Evolutionary conservation across 75 land plant species (phyloP).

Genomic region (Pseudotsuga menziesii): DNA sequence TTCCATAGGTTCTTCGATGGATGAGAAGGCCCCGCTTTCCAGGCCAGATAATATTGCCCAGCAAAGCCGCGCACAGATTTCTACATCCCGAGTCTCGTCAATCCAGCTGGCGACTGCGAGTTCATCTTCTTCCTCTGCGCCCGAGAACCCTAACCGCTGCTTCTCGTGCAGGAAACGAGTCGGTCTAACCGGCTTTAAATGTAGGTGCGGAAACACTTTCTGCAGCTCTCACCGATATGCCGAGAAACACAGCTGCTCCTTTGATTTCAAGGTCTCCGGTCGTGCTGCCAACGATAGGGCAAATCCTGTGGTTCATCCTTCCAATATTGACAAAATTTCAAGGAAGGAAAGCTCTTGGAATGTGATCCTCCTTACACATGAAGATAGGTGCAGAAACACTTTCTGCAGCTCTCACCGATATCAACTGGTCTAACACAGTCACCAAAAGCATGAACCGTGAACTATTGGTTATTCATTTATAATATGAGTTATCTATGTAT

Average conservation of each 20-base stretch:
- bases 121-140: conserved; percentile 3
- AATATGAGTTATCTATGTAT: too few relatives aligned
- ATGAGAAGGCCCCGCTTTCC: neutral
- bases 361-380: too few relatives aligned
- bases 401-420: too few relatives aligned
- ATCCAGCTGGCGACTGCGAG: conserved; percentile 9
- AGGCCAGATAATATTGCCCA: neutral
- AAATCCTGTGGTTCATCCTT: conserved; percentile 68
- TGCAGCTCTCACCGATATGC: conserved; percentile 65
- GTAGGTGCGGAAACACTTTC: conserved; percentile 62
- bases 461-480: too few relatives aligned
- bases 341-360: too few relatives aligned
- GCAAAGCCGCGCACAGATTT: neutral
- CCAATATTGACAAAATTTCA: conserved; percentile 61
- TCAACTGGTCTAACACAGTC: too few relatives aligned
- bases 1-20: conserved; percentile 4
- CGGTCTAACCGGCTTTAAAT: conserved; percentile 70
- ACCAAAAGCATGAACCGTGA: too few relatives aligned
- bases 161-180: conserved; percentile 54
- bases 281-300: conserved; percentile 58
- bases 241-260: conserved; percentile 61
- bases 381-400: too few relatives aligned
- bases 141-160: conserved; percentile 46
- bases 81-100: neutral
- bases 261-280: conserved; percentile 64